Evolutionary conservation across 306 rosid genomes (phyloP).

Genomic region (Casuarina cunninghamiana): DNA sequence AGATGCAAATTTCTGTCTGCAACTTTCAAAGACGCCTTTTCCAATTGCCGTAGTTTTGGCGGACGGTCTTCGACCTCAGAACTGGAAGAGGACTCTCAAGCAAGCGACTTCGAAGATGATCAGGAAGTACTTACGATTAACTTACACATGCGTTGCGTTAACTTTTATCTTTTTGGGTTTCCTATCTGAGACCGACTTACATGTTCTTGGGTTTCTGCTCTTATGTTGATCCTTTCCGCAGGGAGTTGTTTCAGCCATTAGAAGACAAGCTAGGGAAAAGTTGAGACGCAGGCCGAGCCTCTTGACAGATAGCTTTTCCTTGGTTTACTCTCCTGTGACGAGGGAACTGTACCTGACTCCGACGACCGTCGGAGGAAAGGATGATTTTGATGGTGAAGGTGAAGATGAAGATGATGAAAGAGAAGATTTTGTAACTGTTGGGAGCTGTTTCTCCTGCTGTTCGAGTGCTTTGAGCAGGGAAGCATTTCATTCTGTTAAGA

Average conservation of each 20-base stretch:
- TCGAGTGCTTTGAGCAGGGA: constrained; percentile 56
- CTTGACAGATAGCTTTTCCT: constrained; percentile 49
- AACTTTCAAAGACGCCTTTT: constrained; percentile 59
- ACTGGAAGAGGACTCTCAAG: constrained; percentile 50
- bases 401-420: constrained; percentile 35
- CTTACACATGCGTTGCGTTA: neutral
- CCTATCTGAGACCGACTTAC: neutral
- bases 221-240: constrained; percentile 22
- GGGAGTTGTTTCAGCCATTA: constrained; percentile 73
- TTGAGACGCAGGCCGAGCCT: constrained; percentile 47
- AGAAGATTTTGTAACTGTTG: constrained; percentile 71
- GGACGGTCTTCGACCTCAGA: constrained; percentile 37
- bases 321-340: constrained; percentile 55
- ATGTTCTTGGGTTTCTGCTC: constrained; percentile 9
- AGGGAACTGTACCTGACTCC: constrained; percentile 49
- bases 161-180: neutral
- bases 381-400: constrained; percentile 27
- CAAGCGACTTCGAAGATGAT: constrained; percentile 67
- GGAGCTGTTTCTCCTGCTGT: constrained; percentile 59
- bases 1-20: constrained; percentile 51
- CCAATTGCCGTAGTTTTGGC: constrained; percentile 48
- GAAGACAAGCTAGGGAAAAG: constrained; percentile 66
- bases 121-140: constrained; percentile 48
- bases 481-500: constrained; percentile 57
- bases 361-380: constrained; percentile 25